Conservation (phyloP, 2,329 filamentous ascomycete species). For the Nigrograna mackinnonii region DNA sequence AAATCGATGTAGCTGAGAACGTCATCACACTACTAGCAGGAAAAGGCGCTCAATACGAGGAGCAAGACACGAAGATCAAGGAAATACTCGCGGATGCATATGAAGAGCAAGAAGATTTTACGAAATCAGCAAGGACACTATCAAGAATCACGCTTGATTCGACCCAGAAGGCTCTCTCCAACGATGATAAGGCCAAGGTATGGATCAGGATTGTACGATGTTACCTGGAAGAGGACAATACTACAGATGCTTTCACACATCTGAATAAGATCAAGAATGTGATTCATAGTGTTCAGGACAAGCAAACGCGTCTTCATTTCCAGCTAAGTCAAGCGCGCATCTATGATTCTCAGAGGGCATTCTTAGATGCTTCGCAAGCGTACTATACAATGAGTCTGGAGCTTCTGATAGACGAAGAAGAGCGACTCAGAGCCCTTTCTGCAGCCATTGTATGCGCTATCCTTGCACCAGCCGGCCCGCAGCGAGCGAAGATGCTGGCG, state of each 20-base stretch:
- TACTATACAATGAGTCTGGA: conserved; percentile 89
- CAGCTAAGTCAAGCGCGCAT: conserved; percentile 91
- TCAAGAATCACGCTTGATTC: conserved; percentile 86
- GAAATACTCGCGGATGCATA: conserved; percentile 82
- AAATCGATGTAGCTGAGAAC: conserved; percentile 75
- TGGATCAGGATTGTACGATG: conserved; percentile 96
- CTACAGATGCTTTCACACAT: conserved; percentile 80
- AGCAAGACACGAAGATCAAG: conserved; percentile 79
- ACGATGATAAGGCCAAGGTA: conserved; percentile 78
- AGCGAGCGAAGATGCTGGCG: conserved; percentile 77
- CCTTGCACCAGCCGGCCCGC: conserved; percentile 86
- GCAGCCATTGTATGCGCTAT: conserved; percentile 92
- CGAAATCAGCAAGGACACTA: conserved; percentile 75
- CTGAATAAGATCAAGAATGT: conserved; percentile 96
- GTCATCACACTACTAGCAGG: conserved; percentile 70
- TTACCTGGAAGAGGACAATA: conserved; percentile 93
- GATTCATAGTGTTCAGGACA: conserved; percentile 76
- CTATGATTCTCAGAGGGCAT: conserved; percentile 85
- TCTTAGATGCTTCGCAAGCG: conserved; percentile 82
- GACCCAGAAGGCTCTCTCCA: conserved; percentile 80
- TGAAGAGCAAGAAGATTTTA: conserved; percentile 80
- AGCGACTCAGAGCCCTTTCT: conserved; percentile 80
- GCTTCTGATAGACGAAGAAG: conserved; percentile 78
- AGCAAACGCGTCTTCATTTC: conserved; percentile 79
- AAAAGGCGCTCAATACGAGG: conserved; percentile 71